Evolutionary conservation across 1,284 basidiomycete genomes (phyloP).

Genomic region (Apiotrichum siamense): DNA sequence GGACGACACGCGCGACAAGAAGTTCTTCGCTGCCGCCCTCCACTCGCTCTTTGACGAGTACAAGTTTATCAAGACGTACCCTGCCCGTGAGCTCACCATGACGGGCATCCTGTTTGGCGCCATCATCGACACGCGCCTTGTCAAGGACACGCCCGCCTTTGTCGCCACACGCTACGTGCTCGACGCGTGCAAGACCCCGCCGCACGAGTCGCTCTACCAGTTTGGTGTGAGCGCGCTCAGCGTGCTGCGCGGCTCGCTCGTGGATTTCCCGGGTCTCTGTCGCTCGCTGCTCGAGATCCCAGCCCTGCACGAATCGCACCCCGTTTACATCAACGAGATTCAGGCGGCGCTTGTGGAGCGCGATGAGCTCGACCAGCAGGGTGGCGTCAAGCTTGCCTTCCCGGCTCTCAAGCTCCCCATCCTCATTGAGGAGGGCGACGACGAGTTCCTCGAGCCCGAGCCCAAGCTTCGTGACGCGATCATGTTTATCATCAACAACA

Average conservation of each 20-base stretch:
- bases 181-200: conserved; percentile 82
- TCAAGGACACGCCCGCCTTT: conserved; percentile 91
- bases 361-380: conserved; percentile 48
- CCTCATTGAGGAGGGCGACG: conserved; percentile 51
- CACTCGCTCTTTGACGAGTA: conserved; percentile 99
- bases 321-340: conserved; percentile 72
- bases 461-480: conserved; percentile 90
- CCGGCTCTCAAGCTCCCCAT: conserved; percentile 48
- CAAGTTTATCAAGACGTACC: conserved; percentile 98
- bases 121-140: conserved; percentile 86
- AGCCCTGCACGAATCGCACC: conserved; percentile 76
- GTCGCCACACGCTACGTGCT: conserved; percentile 97
- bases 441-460: conserved; percentile 61
- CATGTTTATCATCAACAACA: conserved; percentile 96
- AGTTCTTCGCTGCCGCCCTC: conserved; percentile 97
- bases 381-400: conserved; percentile 49
- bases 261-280: conserved; percentile 92
- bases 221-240: conserved; percentile 90
- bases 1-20: conserved; percentile 75
- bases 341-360: conserved; percentile 59
- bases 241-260: conserved; percentile 78
- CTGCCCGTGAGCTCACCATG: conserved; percentile 87
- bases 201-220: conserved; percentile 81
- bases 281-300: conserved; percentile 82
- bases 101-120: conserved; percentile 96